Evolutionary conservation across 1,139 yeast species (phyloP), one percentile per base, ranked within the genome.

Genomic region (Chernovozyma sophiae-reginae): DNA sequence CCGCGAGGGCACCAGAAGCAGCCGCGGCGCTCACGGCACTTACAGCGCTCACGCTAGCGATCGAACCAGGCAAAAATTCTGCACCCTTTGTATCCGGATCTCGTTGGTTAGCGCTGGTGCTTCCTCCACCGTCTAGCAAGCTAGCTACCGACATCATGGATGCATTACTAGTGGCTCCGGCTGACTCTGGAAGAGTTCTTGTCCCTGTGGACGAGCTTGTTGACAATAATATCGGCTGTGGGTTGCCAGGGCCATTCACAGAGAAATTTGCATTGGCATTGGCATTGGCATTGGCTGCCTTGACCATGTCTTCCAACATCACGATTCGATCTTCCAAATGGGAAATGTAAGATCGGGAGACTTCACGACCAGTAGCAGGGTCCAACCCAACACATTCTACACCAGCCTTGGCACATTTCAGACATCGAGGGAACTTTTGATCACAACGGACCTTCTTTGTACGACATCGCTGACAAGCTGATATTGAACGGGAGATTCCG

Each of bases 401-500:
- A 4, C 78, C 76, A 14, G 84, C 81, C 48, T 77, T 79, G 20
- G 66, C 69, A 59, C 96, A 87, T 31, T 77, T 74, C 12, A 77
- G 64, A 54, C 97, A 89, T 37, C 79, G 75, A 1, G 96, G 96
- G 55, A 85, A 82, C 47, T 77, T 77, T 46, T 83, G 90, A 47
- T 89, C 95, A 62, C 97, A 89, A 51, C 80, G 79, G 38, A 86
- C 77, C 58, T 89, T 89, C 52, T 86, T 81, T 39, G 68, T 56
- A 18, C 96, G 72, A 50, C 97, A 89, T 37, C 96, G 65, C 49
- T 81, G 84, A 53, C 97, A 89, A 1, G 96, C 95, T 1, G 87
- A 76, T 16, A 84, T 81, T 0, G 84, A 68, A 38, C 85, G 52
- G 2, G 81, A 62, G 11, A 76, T 66, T 10, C 32, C 36, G 23